These are phyloP conservation scores for Salix caprea DNA, from an alignment of 345 rosid genomes.

Conservation along the genomic window DNA sequence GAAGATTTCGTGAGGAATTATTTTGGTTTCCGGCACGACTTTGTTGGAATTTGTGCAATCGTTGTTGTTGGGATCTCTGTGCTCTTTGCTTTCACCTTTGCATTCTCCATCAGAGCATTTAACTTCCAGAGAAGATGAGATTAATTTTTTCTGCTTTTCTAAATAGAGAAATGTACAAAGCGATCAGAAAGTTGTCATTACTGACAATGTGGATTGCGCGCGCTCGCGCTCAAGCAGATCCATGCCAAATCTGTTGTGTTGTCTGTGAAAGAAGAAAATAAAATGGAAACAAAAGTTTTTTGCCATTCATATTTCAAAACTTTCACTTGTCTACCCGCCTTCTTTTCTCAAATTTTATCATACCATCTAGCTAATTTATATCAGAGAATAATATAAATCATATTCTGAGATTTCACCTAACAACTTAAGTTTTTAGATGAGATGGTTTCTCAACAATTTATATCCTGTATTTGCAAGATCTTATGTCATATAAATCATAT, in stretches of 20 bases:
- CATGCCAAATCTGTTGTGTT: background rate
- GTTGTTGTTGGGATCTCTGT: slow-evolving; percentile 44
- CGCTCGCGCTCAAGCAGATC: background rate
- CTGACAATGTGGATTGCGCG: background rate
- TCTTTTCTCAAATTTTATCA: too few relatives aligned
- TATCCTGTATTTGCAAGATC: too few relatives aligned
- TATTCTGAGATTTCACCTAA: too few relatives aligned
- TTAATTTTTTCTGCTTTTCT: background rate
- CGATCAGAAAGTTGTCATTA: background rate
- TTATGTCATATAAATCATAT: too few relatives aligned
- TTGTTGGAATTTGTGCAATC: slow-evolving; percentile 47
- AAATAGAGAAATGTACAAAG: background rate
- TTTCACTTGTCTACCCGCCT: too few relatives aligned
- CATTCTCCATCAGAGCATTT: slow-evolving; percentile 59
- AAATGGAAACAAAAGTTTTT: too few relatives aligned
- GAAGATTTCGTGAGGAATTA: slow-evolving; percentile 47
- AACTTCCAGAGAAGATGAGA: slow-evolving; percentile 69
- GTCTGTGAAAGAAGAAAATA: too few relatives aligned
- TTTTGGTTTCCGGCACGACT: slow-evolving; percentile 57
- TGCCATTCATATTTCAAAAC: too few relatives aligned
- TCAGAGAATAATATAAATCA: too few relatives aligned
- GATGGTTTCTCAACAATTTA: too few relatives aligned
- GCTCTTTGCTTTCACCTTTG: slow-evolving; percentile 63
- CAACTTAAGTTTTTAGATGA: too few relatives aligned
- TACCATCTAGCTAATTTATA: too few relatives aligned